Conservation (phyloP, 2,329 filamentous ascomycete genomes). For the Verticillium klebahnii region DNA sequence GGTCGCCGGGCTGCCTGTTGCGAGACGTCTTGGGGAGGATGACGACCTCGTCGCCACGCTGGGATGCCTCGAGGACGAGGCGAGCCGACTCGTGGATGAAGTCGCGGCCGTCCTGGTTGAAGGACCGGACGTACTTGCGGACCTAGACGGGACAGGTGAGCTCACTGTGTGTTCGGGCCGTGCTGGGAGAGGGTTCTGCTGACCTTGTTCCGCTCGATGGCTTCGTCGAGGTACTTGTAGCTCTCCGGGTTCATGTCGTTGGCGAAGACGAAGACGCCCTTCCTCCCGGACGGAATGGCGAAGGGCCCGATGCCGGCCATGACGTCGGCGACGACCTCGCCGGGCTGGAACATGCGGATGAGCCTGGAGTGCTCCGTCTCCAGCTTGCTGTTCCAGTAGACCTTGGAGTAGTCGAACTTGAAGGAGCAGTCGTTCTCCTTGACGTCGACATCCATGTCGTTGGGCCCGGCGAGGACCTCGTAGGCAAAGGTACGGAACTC, state of each 20-base stretch:
- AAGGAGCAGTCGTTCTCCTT: constrained; percentile 83
- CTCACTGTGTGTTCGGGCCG: background rate
- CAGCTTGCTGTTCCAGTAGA: constrained; percentile 96
- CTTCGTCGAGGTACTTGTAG: constrained; percentile 65
- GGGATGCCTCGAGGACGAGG: constrained; percentile 47
- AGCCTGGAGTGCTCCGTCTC: constrained; percentile 84
- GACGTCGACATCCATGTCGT: constrained; percentile 79
- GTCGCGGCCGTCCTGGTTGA: constrained; percentile 73
- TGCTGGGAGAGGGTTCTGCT: constrained; percentile 13
- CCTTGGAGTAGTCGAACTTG: constrained; percentile 88
- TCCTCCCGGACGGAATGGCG: constrained; percentile 85
- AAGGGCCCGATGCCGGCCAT: constrained; percentile 98
- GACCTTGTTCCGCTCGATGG: constrained; percentile 76
- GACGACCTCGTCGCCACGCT: constrained; percentile 47
- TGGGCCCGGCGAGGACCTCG: constrained; percentile 78
- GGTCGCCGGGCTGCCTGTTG: constrained; percentile 25
- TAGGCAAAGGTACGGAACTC: constrained; percentile 90
- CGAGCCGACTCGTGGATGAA: constrained; percentile 74
- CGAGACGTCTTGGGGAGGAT: constrained; percentile 43
- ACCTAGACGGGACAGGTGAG: constrained; percentile 36
- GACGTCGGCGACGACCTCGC: constrained; percentile 89
- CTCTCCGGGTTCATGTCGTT: constrained; percentile 96
- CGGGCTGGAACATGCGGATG: constrained; percentile 69
- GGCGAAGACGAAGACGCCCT: constrained; percentile 87
- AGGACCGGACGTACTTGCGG: constrained; percentile 66